phyloP scores from a whole-genome alignment of 2,329 filamentous ascomycete genomes.

The Drechslerella stenobrocha region DNA sequence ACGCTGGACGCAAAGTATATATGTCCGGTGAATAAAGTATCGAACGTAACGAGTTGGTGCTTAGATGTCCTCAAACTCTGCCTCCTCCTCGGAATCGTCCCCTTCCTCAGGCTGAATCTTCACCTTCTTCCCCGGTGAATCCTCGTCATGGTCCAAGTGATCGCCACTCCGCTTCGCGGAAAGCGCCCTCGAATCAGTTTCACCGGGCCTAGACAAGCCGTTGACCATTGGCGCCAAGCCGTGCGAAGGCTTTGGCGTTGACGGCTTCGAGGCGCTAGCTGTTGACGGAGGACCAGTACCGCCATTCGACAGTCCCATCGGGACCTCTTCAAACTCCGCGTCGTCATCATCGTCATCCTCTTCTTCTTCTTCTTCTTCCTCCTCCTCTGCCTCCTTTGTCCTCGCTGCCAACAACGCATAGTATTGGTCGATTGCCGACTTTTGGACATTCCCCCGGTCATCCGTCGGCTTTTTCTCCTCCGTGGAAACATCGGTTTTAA shows the following conservation, averaged over 20 bases:
- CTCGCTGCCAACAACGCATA: slow-evolving; percentile 54
- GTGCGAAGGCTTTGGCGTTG: slow-evolving; percentile 36
- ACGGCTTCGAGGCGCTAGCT: slow-evolving; percentile 53
- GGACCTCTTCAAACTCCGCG: slow-evolving; percentile 58
- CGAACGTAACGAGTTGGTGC: not conserved
- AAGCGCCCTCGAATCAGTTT: slow-evolving; percentile 6
- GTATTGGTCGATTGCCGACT: slow-evolving; percentile 52
- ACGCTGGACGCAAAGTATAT: not conserved
- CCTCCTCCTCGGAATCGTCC: slow-evolving; percentile 53
- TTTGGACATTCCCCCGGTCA: slow-evolving; percentile 48
- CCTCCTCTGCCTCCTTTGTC: slow-evolving; percentile 56
- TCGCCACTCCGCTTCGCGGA: slow-evolving; percentile 40
- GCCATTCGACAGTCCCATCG: slow-evolving; percentile 54
- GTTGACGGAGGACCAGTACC: slow-evolving; percentile 54
- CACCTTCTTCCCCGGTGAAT: slow-evolving; percentile 57
- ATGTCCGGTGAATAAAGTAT: slow-evolving; percentile 10
- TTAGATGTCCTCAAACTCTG: slow-evolving; percentile 53
- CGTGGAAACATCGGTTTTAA: slow-evolving; percentile 51
- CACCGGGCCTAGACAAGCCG: slow-evolving; percentile 22
- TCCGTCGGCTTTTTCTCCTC: slow-evolving; percentile 50
- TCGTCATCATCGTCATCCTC: slow-evolving; percentile 58
- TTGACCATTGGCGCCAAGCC: slow-evolving; percentile 24
- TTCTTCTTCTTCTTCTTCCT: slow-evolving; percentile 57
- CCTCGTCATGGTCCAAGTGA: slow-evolving; percentile 52
- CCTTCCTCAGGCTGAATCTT: slow-evolving; percentile 55